Evolutionary conservation across 2,329 filamentous ascomycete species (phyloP).

Genomic region (Hysterium pulicare): DNA sequence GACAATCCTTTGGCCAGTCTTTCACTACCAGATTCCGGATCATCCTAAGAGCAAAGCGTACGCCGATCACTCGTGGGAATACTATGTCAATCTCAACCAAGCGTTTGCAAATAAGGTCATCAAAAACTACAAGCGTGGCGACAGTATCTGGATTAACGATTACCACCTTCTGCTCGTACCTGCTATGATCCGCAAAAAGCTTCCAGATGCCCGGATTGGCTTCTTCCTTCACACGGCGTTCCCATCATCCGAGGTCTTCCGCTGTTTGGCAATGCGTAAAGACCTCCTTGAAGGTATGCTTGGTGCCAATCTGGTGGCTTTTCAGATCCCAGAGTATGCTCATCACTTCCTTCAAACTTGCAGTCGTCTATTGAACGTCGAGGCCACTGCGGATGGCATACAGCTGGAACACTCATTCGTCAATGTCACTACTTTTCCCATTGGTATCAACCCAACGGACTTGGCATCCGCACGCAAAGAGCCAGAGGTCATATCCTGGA

Average conservation of each 20-base stretch:
- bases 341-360: conserved; percentile 95
- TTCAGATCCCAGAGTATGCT: conserved; percentile 90
- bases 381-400: conserved; percentile 82
- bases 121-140: conserved; percentile 88
- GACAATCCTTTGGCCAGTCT: conserved; percentile 94
- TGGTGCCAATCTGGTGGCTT: conserved; percentile 86
- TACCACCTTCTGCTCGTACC: conserved; percentile 91
- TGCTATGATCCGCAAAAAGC: conserved; percentile 81
- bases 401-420: conserved; percentile 92
- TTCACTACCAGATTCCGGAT: conserved; percentile 97
- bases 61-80: conserved; percentile 94
- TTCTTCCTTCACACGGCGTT: conserved; percentile 96
- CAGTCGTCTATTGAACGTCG: conserved; percentile 83
- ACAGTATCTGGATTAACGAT: conserved; percentile 93
- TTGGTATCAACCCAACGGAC: conserved; percentile 83
- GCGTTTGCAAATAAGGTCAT: conserved; percentile 89
- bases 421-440: conserved; percentile 79
- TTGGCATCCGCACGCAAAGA: conserved; percentile 69
- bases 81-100: conserved; percentile 89
- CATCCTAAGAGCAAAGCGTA: conserved; percentile 98
- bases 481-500: conserved; percentile 72
- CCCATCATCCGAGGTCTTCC: conserved; percentile 92
- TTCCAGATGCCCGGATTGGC: conserved; percentile 90
- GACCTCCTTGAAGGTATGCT: conserved; percentile 89
- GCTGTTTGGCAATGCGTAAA: conserved; percentile 82